Base-by-base conservation (phyloP, 129 eudicot genomes). In the Tanacetum coccineum region DNA sequence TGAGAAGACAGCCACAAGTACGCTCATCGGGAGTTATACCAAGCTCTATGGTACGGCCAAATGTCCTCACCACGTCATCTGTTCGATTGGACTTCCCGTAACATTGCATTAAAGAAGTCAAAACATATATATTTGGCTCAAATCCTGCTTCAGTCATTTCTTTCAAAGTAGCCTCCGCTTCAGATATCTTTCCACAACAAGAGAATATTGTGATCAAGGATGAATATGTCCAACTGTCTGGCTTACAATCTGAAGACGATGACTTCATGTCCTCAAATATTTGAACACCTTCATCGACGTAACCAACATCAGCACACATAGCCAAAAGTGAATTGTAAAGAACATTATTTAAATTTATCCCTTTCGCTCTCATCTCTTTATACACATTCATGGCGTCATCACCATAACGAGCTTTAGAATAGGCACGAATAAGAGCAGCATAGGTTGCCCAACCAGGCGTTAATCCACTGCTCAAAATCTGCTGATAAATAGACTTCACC, bases 101-200 rank as follows among this genome's bases (percentile, higher is more conserved):
- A 78, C 96, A 89, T 74, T 93, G 96, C 25, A 93, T 82, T 30
- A 93, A 51, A 48, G 99, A 93, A 42, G 99, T 93, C 6, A 84
- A 69, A 28, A 93, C 81, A 63, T 80, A 79, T 71, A 93, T 76
- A 75, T 84, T 87, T 6, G 93, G 87, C 71, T 86, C 81, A 64
- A 82, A 84, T 48, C 95, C 99, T 1, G 92, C 83, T 58, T 77
- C 95, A 63, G 70, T 10, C 99, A 93, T 88, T 69, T 93, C 99
- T 40, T 76, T 66, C 68, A 89, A 66, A 9, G 69, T 64, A 4
- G 79, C 75, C 77, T 93, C 99, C 0, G 90, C 89, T 70, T 86
- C 90, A 6, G 67, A 57, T 19, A 86, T 92, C 51, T 82, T 77
- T 59, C 99, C 96, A 64, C 89, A 67, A 59, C 95, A 93, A 2